Conservation (phyloP, 2,329 filamentous ascomycete species). For the Colletotrichum acutatum region DNA sequence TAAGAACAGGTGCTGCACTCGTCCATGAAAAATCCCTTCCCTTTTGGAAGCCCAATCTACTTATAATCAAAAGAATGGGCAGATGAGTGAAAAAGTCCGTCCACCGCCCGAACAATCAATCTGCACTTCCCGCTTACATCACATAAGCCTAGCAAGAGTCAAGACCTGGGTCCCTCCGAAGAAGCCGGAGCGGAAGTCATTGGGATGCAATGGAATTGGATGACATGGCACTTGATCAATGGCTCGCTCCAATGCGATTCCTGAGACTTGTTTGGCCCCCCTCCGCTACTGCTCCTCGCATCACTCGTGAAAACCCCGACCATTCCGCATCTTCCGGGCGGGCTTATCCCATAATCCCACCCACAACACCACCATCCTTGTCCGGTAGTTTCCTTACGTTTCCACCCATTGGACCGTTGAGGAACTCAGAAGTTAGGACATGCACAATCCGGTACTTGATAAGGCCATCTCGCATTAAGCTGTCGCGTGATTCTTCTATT, state of each 20-base stretch:
- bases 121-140: slow-evolving; percentile 27
- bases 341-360: slow-evolving; percentile 1
- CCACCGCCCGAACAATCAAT: neutral
- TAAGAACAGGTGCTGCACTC: neutral
- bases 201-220: neutral
- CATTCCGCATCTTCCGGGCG: slow-evolving; percentile 33
- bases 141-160: neutral
- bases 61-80: slow-evolving; percentile 11
- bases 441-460: slow-evolving; percentile 4
- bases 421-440: neutral
- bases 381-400: slow-evolving; percentile 12
- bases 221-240: slow-evolving; percentile 6
- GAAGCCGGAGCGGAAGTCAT: slow-evolving; percentile 33
- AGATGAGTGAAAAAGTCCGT: neutral
- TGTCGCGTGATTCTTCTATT: slow-evolving; percentile 32
- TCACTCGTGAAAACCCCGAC: neutral
- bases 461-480: slow-evolving; percentile 12
- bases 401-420: neutral
- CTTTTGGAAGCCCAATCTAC: slow-evolving; percentile 4
- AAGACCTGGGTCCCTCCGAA: slow-evolving; percentile 24
- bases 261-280: slow-evolving; percentile 6
- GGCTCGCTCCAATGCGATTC: neutral
- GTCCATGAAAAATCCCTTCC: neutral
- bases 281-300: neutral
- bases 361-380: slow-evolving; percentile 10